These are phyloP conservation scores for Teunomyces gatunensis DNA, from an alignment of 805 yeast species.

Conservation along the genomic window DNA sequence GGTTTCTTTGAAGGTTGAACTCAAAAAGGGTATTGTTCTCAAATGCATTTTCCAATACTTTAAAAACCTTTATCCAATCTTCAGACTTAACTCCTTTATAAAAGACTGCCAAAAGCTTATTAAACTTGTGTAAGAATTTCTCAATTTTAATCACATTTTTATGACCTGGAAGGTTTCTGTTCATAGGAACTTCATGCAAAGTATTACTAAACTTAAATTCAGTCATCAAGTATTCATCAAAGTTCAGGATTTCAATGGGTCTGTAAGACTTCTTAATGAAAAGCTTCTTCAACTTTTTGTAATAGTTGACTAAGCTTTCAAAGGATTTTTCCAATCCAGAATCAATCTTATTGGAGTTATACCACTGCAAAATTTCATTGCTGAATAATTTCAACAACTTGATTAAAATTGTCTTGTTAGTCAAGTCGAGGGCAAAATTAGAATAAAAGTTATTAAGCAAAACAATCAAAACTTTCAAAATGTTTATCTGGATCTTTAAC, in stretches of 20 bases:
- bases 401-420: constrained; percentile 57
- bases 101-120: constrained; percentile 56
- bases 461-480: constrained; percentile 70
- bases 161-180: constrained; percentile 45
- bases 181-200: constrained; percentile 46
- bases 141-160: constrained; percentile 51
- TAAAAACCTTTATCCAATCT: constrained; percentile 80
- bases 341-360: constrained; percentile 41
- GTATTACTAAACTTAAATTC: constrained; percentile 42
- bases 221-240: constrained; percentile 37
- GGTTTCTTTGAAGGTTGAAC: constrained; percentile 41
- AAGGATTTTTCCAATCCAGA: constrained; percentile 32
- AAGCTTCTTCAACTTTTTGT: constrained; percentile 62
- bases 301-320: constrained; percentile 44
- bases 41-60: constrained; percentile 67
- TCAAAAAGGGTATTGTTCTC: constrained; percentile 58
- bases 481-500: constrained; percentile 77
- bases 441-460: constrained; percentile 70
- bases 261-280: constrained; percentile 71
- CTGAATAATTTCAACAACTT: constrained; percentile 67
- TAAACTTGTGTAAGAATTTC: constrained; percentile 60
- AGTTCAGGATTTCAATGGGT: constrained; percentile 47
- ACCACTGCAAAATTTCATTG: constrained; percentile 56
- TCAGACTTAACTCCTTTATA: constrained; percentile 55
- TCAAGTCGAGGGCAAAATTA: constrained; percentile 69